These are phyloP conservation scores for Teunomyces kruisii DNA, from an alignment of 805 yeast species.

Conservation along the genomic window DNA sequence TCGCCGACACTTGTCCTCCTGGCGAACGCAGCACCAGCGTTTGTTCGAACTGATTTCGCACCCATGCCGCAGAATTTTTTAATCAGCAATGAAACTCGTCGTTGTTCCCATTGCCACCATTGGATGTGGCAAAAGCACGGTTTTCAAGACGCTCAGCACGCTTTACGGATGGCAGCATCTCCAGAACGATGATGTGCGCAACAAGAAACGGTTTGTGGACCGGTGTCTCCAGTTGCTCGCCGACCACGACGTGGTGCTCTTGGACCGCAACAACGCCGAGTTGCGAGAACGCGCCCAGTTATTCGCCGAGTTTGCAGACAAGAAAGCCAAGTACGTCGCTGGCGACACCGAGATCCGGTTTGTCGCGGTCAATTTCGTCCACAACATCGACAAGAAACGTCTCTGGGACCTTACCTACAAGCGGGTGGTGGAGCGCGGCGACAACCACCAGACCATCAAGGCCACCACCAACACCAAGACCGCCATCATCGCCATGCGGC, in stretches of 20 bases:
- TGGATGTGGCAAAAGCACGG: slow-evolving; percentile 94
- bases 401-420: slow-evolving; percentile 54
- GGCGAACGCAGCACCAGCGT: no score
- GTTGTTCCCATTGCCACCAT: slow-evolving; percentile 84
- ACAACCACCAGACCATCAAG: slow-evolving; percentile 83
- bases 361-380: slow-evolving; percentile 69
- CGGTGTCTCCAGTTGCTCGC: slow-evolving; percentile 35
- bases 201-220: slow-evolving; percentile 49
- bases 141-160: slow-evolving; percentile 55
- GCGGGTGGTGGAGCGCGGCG: slow-evolving; percentile 71
- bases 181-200: slow-evolving; percentile 75
- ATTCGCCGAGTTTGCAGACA: slow-evolving; percentile 48
- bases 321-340: slow-evolving; percentile 45
- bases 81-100: slow-evolving; percentile 46
- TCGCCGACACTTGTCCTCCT: no score
- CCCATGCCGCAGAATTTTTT: no score
- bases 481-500: slow-evolving; percentile 65
- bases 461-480: slow-evolving; percentile 46
- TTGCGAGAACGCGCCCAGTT: slow-evolving; percentile 66
- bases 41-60: no score
- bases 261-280: slow-evolving; percentile 84
- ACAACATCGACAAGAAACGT: slow-evolving; percentile 20
- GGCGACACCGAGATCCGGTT: slow-evolving; percentile 44
- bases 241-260: slow-evolving; percentile 52
- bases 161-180: slow-evolving; percentile 66